Evolutionary conservation across 371 early-diverging fungal genomes (phyloP), one percentile per base, ranked within the genome.

Genomic region (Actinomortierella wolfii): DNA sequence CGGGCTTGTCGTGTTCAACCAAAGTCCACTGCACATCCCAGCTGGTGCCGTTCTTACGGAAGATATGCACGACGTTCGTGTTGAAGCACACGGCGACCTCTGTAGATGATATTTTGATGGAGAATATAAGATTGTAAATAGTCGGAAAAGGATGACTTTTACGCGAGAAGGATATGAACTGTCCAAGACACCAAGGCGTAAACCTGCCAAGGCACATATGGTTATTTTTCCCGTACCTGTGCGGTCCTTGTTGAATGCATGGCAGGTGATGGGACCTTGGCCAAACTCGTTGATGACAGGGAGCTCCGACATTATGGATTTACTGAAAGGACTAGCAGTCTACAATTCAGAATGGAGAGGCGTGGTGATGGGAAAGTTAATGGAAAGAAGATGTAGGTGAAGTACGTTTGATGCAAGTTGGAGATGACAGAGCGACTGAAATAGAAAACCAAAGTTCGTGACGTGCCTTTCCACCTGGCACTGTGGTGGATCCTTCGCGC

Each of bases 81-180:
- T 95, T 94, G 46, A 93, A 95, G 76, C 94, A 90, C 20, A 98
- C 76, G 20, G 95, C 96, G 47, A 97, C 81, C 85, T 94, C 97
- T 96, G 80, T 34, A n/a, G 18, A 26, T 11, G 26, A 48, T n/a
- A 54, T 1, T 51, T 47, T 23, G n/a, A 50, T 29, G 28, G n/a
- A 11, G 25, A 48, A 18, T 14, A 9, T 52, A 43, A 55, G 40
- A 49, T 20, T n/a, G n/a, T n/a, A n/a, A n/a, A 55, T n/a, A 39
- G 39, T 40, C 13, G 15, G 29, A 18, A 29, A 24, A 43, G 23
- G 20, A 47, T 17, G 40, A 29, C 1, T 20, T 29, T 14, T 13
- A 25, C 21, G 40, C 42, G 8, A 39, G 11, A 2, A 9, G 18
- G 28, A 39, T 43, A 45, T 28, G 39, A 57, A 20, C 34, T n/a